Percentiles rank a stretch among this genome's conserved stretches.
phyloP scores from a whole-genome alignment of 441 rosid genomes.

The Gossypium lobatum region DNA sequence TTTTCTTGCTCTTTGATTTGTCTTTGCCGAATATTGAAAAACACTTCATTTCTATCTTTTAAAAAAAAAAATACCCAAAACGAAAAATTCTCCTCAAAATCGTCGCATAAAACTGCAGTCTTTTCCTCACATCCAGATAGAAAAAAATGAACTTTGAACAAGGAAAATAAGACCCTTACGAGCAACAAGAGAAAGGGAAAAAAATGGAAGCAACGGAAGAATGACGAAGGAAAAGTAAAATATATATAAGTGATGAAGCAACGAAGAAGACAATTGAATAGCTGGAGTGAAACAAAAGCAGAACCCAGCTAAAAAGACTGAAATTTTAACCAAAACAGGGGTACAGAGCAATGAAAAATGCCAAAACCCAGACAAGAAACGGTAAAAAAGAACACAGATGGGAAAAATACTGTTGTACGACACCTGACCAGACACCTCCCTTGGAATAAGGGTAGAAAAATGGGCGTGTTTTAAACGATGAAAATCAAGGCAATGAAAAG shows the following conservation, averaged over 20 bases:
- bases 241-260: neutral
- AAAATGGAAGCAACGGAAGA: neutral
- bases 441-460: neutral
- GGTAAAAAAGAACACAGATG: neutral
- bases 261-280: neutral
- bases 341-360: neutral
- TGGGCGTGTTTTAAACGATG: neutral
- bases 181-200: neutral
- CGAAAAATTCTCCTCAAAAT: neutral
- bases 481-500: conserved; percentile 7
- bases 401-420: neutral
- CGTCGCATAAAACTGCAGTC: neutral
- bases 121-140: neutral
- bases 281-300: neutral
- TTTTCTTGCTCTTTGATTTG: conserved; percentile 24
- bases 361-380: conserved; percentile 7
- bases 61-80: neutral
- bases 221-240: neutral
- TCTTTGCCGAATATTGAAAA: conserved; percentile 32
- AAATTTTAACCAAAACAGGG: neutral
- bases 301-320: neutral
- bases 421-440: neutral
- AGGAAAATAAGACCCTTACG: conserved; percentile 13
- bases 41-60: conserved; percentile 30
- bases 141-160: neutral